Conservation (phyloP, 768 basidiomycete genomes). For the Russula olivacea region DNA sequence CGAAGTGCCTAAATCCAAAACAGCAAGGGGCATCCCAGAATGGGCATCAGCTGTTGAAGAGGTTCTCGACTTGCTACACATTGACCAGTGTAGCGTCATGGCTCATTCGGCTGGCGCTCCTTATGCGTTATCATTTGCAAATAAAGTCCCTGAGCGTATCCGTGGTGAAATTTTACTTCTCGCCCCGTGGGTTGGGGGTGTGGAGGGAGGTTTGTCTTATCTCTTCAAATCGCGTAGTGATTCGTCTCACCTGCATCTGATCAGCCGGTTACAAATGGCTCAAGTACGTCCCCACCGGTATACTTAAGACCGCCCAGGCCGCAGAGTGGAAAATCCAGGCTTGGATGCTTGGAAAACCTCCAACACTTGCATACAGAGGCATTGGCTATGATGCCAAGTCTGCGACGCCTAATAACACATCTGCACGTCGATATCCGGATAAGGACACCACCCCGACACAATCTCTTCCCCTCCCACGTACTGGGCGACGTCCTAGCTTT, state of each 20-base stretch:
- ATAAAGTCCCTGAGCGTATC: constrained; percentile 66
- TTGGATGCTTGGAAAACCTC: constrained; percentile 96
- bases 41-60: constrained; percentile 92
- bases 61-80: constrained; percentile 73
- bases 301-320: constrained; percentile 91
- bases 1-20: constrained; percentile 55
- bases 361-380: constrained; percentile 74
- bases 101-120: constrained; percentile 96
- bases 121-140: constrained; percentile 85
- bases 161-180: constrained; percentile 81
- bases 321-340: constrained; percentile 97
- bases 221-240: constrained; percentile 2
- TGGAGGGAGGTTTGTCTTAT: constrained; percentile 67
- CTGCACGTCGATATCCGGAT: constrained; percentile 19
- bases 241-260: constrained; percentile 13
- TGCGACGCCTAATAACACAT: constrained; percentile 20
- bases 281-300: constrained; percentile 89
- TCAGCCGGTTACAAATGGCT: constrained; percentile 90
- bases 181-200: constrained; percentile 94
- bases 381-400: constrained; percentile 63
- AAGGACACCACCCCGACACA: constrained; percentile 17
- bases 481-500: constrained; percentile 59
- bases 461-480: constrained; percentile 33
- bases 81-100: constrained; percentile 80
- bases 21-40: constrained; percentile 74